Percentiles rank a stretch among this genome's conserved stretches.
Evolutionary conservation across 2,329 filamentous ascomycete genomes (phyloP).

Genomic region (Escovopsis sp.): DNA sequence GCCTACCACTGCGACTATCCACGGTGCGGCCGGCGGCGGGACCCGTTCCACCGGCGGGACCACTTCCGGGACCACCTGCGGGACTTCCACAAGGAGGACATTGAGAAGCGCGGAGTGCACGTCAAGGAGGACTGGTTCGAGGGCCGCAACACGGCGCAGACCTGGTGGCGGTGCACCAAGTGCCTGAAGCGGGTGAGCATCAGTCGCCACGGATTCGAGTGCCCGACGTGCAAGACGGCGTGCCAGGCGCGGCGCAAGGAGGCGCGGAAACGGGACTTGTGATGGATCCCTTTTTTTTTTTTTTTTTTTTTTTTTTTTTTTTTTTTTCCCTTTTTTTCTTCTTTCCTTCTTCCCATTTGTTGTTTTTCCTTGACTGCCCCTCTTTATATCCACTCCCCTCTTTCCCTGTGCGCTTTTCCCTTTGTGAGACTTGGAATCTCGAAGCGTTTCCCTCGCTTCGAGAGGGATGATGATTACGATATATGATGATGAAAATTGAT

Average conservation of each 20-base stretch:
- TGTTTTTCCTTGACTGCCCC: too few species aligned
- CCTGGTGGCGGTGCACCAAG: constrained; percentile 41
- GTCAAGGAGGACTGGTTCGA: constrained; percentile 24
- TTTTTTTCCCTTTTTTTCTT: neutral
- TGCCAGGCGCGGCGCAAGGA: constrained; percentile 31
- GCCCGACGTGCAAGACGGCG: constrained; percentile 29
- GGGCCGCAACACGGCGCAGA: constrained; percentile 21
- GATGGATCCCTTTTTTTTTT: constrained; percentile 3
- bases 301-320: neutral
- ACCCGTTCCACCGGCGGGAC: constrained; percentile 38
- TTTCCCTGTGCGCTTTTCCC: neutral
- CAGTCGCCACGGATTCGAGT: constrained; percentile 27
- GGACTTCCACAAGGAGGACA: constrained; percentile 40
- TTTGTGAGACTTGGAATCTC: neutral
- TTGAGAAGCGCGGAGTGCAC: constrained; percentile 29
- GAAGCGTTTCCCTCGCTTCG: too few species aligned
- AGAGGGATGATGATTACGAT: too few species aligned
- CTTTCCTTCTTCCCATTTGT: neutral
- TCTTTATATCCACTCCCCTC: neutral
- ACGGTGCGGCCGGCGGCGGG: constrained; percentile 27
- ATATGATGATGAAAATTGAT: too few species aligned
- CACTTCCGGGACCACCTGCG: constrained; percentile 44
- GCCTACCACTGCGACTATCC: constrained; percentile 37
- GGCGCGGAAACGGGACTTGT: constrained; percentile 13
- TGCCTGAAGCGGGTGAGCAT: constrained; percentile 33